A percentile compares a stretch with the other conserved stretches of the same genome.
phyloP scores from a whole-genome alignment of 805 yeast genomes.

The Kluyveromyces dobzhanskii region DNA sequence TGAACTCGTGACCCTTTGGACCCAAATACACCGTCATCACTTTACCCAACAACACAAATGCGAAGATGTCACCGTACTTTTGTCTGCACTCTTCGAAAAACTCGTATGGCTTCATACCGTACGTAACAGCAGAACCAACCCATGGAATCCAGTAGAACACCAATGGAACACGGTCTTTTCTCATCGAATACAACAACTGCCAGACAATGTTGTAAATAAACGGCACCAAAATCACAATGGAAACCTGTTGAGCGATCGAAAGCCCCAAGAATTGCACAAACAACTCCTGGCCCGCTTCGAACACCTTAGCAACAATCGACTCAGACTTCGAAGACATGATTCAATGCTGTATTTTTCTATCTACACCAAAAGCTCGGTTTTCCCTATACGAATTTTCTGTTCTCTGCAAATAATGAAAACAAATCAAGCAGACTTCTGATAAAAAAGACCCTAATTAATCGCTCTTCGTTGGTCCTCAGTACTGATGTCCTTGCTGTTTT shows the following conservation, averaged over 20 bases:
- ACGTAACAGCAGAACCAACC: conserved; percentile 83
- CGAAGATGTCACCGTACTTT: conserved; percentile 88
- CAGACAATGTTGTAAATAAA: conserved; percentile 55
- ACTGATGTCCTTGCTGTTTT: too few species aligned
- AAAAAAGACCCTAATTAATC: too few species aligned
- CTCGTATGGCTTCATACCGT: conserved; percentile 90
- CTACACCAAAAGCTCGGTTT: not conserved
- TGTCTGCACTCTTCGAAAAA: conserved; percentile 73
- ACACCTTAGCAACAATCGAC: conserved; percentile 15
- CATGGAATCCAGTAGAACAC: conserved; percentile 93
- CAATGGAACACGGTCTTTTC: conserved; percentile 79
- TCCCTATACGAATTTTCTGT: not conserved
- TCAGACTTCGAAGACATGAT: conserved; percentile 1
- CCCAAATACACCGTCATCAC: conserved; percentile 94
- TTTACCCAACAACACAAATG: conserved; percentile 82
- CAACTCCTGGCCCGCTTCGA: conserved; percentile 14
- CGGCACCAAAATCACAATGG: conserved; percentile 36
- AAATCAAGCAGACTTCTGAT: too few species aligned
- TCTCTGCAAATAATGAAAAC: not conserved
- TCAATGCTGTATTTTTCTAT: not conserved
- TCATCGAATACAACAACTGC: conserved; percentile 62
- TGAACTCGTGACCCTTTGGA: conserved; percentile 96
- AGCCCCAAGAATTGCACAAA: conserved; percentile 24
- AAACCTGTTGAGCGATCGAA: conserved; percentile 31
- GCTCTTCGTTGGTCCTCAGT: too few species aligned